These are phyloP conservation scores for Medicago ruthenica DNA, from an alignment of 306 rosid genomes.

Conservation along the genomic window DNA sequence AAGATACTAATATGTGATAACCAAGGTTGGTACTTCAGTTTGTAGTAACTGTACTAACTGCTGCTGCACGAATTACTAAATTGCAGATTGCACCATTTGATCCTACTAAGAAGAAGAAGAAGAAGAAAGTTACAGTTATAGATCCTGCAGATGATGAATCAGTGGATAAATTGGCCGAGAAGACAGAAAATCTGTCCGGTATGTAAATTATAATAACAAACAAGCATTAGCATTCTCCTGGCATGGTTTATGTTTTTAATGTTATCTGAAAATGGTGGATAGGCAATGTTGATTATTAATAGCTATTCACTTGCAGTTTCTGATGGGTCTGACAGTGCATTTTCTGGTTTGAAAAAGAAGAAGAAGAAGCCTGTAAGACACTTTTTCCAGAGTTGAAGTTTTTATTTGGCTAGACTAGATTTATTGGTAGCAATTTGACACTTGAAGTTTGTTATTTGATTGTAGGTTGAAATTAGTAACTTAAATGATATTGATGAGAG, in stretches of 20 bases:
- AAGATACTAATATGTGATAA: not conserved
- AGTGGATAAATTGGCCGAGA: constrained; percentile 79
- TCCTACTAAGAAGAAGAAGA: constrained; percentile 95
- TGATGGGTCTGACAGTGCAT: constrained; percentile 75
- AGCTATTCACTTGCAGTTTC: constrained; percentile 65
- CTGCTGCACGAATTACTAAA: constrained; percentile 11
- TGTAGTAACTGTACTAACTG: not conserved
- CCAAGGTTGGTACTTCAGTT: constrained; percentile 1
- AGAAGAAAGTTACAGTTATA: constrained; percentile 52
- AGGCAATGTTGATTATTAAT: constrained; percentile 17
- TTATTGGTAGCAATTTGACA: constrained; percentile 32
- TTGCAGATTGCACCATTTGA: constrained; percentile 90
- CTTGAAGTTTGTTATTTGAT: constrained; percentile 36
- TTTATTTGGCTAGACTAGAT: constrained; percentile 24
- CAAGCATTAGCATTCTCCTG: not conserved
- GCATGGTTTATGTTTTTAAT: constrained; percentile 12
- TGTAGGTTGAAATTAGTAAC: constrained; percentile 74
- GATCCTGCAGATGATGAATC: constrained; percentile 65
- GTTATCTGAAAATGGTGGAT: constrained; percentile 25
- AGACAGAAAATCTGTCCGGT: constrained; percentile 86
- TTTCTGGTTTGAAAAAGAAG: constrained; percentile 92
- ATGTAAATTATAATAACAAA: constrained; percentile 7
- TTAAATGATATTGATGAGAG: constrained; percentile 58
- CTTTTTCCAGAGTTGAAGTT: not conserved
- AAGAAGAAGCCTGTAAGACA: constrained; percentile 86